Evolutionary conservation across 768 basidiomycete genomes (phyloP), one percentile per base, ranked within the genome.

Genomic region (Roridomyces roridus): DNA sequence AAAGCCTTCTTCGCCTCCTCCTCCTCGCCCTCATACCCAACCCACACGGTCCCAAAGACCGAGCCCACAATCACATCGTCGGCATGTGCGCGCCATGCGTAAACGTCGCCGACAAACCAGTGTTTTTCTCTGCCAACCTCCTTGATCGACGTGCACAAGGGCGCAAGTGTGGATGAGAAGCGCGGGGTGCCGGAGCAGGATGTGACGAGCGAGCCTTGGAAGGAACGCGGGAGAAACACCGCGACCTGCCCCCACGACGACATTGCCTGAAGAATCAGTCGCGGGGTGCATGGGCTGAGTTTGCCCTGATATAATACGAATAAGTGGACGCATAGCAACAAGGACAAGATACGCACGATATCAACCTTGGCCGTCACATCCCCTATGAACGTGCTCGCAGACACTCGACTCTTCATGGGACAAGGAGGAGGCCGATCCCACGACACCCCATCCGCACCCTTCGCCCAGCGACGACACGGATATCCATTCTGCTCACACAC

Each of bases 41-140:
- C 46, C 54, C 54, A 55, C 12, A 49, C 26, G 8, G 6, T 5
- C 6, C 54, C 54, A 18, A 48, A 55, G 2, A 20, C n/a, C 29
- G 54, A 43, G 11, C 31, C 23, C 11, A 49, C 9, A 14, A 14
- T 1, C 18, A 43, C 47, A n/a, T 48, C 18, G 24, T 49, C 54
- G 12, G 39, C 54, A 6, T 23, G 11, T 23, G 45, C 45, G 29
- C 8, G 23, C 54, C 54, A 55, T 1, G 54, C 46, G n/a, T 15
- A 40, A 11, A 55, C 8, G 18, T 49, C 54, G 34, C 54, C 54
- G 12, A 55, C 54, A 20, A 55, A 55, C 41, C 54, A 55, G 40
- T 40, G 21, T 12, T 17, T 37, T 24, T n/a, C 17, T 6, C 10
- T 2, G 41, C 42, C 40, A 21, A 20, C 40, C 40, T 55, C 46